phyloP scores from a whole-genome alignment of 306 rosid genomes.

The Rosa lucieae region DNA sequence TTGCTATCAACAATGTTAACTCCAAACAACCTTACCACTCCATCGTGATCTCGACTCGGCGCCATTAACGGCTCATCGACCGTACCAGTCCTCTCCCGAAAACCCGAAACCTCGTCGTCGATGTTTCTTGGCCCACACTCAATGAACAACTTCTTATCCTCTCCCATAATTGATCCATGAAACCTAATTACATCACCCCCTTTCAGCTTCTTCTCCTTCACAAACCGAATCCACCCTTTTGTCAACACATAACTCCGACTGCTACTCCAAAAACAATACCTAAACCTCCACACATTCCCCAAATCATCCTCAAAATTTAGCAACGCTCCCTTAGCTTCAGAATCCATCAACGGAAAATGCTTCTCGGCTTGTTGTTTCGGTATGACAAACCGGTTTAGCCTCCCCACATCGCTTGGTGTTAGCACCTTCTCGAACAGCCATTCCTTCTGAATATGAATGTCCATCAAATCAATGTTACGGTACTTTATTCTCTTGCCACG shows the following conservation, averaged over 20 bases:
- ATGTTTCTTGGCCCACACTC: neutral
- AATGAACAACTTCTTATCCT: constrained; percentile 32
- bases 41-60: constrained; percentile 15
- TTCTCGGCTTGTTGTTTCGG: constrained; percentile 49
- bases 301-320: constrained; percentile 33
- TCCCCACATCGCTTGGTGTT: constrained; percentile 55
- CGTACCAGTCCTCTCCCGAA: neutral
- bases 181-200: constrained; percentile 42
- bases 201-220: constrained; percentile 42
- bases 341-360: constrained; percentile 30
- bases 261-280: constrained; percentile 50
- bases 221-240: constrained; percentile 48
- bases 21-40: constrained; percentile 40
- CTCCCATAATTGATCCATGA: constrained; percentile 22
- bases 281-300: constrained; percentile 42
- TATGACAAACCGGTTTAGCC: constrained; percentile 40
- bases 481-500: neutral
- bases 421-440: constrained; percentile 42
- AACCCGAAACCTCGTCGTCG: neutral
- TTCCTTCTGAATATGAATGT: neutral
- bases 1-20: constrained; percentile 29
- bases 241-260: constrained; percentile 49
- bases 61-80: neutral
- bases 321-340: constrained; percentile 24
- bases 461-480: neutral